Evolutionary conservation across 164 flowering plant species (phyloP), one percentile per base, ranked within the genome.

Genomic region (Malania oleifera): DNA sequence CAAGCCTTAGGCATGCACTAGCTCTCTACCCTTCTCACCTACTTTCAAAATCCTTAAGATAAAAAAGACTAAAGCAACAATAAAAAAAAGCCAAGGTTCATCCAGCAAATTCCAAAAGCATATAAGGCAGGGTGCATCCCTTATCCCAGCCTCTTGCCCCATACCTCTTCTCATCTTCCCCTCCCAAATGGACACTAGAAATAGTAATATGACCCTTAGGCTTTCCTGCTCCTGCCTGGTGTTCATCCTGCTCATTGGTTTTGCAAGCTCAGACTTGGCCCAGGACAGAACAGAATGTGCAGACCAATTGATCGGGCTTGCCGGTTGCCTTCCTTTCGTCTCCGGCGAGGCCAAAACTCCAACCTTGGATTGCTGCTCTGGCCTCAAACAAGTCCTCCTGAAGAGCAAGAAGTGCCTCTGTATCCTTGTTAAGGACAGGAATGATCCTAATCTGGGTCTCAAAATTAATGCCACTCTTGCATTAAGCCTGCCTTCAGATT

Each of bases 391-490:
- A 52, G 80, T 86, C 1, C 60, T 88, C n/a, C 64, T 40, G 2
- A 79, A 70, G 67, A 80, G 79, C 75, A 72, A 38, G 67, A 78
- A 84, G 22, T 91, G 98, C 64, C 56, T 91, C 0, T 91, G 98
- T 28, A 22, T 91, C 23, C 68, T 91, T 23, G 65, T 88, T 17
- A 82, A 78, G 67, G 90, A 91, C 49, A 52, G 81, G 6, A 65
- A 91, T 63, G 81, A 88, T 50, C 93, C 91, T 0, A 38, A 54
- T 5, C 79, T 88, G 20, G 90, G 90, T 4, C 66, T 88, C 45
- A 78, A 86, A 68, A 60, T 91, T 70, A 83, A 91, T 43, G 75
- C 73, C 3, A 80, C 87, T 0, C 80, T 80, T n/a, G 90, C 91
- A 1, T 54, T 85, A 3, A 35, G 59, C 20, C 85, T 91, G 22